These are phyloP conservation scores for Physaria fendleri DNA, from an alignment of 345 rosid genomes.

Conservation along the genomic window DNA sequence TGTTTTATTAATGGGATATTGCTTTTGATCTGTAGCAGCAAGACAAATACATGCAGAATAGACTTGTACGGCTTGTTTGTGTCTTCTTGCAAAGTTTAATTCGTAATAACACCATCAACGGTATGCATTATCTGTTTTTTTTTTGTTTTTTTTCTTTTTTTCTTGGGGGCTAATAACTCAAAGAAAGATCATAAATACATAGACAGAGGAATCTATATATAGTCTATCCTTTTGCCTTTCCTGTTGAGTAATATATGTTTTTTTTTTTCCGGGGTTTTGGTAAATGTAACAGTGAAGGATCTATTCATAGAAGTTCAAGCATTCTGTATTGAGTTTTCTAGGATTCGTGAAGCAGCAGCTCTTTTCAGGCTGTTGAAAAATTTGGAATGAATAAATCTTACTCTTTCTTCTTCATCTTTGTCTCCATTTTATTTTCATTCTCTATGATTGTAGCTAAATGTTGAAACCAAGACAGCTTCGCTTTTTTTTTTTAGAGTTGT, in stretches of 20 bases:
- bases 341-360: constrained; percentile 84
- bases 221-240: neutral
- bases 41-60: constrained; percentile 99
- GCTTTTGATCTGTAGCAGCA: constrained; percentile 38
- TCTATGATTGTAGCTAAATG: constrained; percentile 17
- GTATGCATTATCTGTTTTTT: constrained; percentile 25
- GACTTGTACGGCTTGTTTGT: constrained; percentile 97
- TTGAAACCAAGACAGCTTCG: constrained; percentile 10
- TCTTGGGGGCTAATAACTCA: neutral
- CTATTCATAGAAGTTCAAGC: constrained; percentile 96
- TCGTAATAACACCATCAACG: constrained; percentile 83
- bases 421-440: neutral
- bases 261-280: neutral
- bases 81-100: constrained; percentile 94
- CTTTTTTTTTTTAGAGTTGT: neutral
- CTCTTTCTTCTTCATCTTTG: neutral
- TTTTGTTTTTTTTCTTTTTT: constrained; percentile 1
- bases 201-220: neutral
- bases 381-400: constrained; percentile 42
- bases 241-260: neutral
- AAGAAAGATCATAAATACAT: neutral
- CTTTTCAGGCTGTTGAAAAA: constrained; percentile 78
- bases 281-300: constrained; percentile 62
- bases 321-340: constrained; percentile 90
- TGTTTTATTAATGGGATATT: neutral